Evolutionary conservation across 805 yeast species (phyloP).

Genomic region (Cyberlindnera petersonii): DNA sequence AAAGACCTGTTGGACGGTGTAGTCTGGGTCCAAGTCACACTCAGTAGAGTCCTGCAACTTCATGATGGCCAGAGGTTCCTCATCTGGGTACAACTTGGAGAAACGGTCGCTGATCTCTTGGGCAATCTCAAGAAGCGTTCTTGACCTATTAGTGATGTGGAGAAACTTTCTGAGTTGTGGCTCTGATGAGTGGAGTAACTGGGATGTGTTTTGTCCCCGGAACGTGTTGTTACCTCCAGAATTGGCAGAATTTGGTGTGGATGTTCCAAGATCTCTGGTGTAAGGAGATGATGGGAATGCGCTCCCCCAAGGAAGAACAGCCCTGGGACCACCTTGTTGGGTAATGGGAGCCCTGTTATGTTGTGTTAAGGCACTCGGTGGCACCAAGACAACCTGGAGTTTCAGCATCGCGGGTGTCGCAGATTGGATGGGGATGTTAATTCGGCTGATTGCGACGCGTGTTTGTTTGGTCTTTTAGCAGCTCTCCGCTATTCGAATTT

Average conservation of each 20-base stretch:
- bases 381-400: conserved; percentile 41
- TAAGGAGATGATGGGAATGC: conserved; percentile 14
- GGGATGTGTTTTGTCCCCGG: background rate
- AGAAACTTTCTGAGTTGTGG: conserved; percentile 47
- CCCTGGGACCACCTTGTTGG: background rate
- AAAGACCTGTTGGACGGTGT: conserved; percentile 60
- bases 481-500: too few species aligned
- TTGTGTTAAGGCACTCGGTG: conserved; percentile 33
- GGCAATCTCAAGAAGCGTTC: conserved; percentile 46
- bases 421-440: background rate
- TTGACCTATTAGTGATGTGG: conserved; percentile 51
- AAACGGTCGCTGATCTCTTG: conserved; percentile 54
- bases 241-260: conserved; percentile 36
- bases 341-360: background rate
- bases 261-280: conserved; percentile 32
- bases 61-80: conserved; percentile 49
- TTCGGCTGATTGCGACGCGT: too few species aligned
- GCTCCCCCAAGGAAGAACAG: background rate
- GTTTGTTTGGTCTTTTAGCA: background rate
- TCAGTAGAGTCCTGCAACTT: conserved; percentile 61
- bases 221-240: conserved; percentile 24
- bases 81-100: conserved; percentile 61
- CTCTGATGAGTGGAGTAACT: background rate
- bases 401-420: conserved; percentile 40
- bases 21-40: conserved; percentile 82